Base-by-base conservation (phyloP, 768 basidiomycete species). In the Naematelia aurantialba region DNA sequence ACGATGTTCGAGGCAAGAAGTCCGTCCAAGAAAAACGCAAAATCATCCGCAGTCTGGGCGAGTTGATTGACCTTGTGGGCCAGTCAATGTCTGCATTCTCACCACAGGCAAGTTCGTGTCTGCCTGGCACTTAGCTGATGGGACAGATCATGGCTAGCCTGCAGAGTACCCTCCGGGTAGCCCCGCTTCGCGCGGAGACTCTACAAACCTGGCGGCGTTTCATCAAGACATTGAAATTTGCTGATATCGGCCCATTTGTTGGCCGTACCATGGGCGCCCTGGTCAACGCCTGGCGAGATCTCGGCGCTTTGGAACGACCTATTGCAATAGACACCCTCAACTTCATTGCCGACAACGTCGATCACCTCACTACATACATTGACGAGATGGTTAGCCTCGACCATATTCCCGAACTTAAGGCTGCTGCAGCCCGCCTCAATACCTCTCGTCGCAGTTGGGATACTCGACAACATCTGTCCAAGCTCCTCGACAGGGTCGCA, bases 61-160 rank as follows among this genome's bases (percentile, higher is more conserved):
- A 79, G 1, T 79, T 98, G 53, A 83, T 90, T n/a, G 68, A 75
- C 10, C 81, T 83, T 19, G 83, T 93, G 57, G 91, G 89, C 0
- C 79, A 85, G 5, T 79, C 83, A 0, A 87, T 94, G 65, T 83
- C 81, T 45, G 84, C 83, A 47, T 87, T 91, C 55, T 86, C 90
- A 3, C 90, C 91, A 19, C 94, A 97, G 85, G 94, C 91, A 66
- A 56, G 80, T 74, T n/a, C n/a, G n/a, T n/a, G n/a, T n/a, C n/a
- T n/a, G n/a, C n/a, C n/a, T n/a, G n/a, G n/a, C n/a, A n/a, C n/a
- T n/a, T n/a, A n/a, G n/a, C n/a, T n/a, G n/a, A n/a, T n/a, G n/a
- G n/a, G n/a, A n/a, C 65, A 99, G 94, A 87, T 97, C 66, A 91
- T 98, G 89, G 91, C 94, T 0, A 91, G 88, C 17, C 83, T 99